A percentile compares a stretch with the other conserved stretches of the same genome.
phyloP scores from a whole-genome alignment of 306 rosid species.

The Arachis hypogaea region DNA sequence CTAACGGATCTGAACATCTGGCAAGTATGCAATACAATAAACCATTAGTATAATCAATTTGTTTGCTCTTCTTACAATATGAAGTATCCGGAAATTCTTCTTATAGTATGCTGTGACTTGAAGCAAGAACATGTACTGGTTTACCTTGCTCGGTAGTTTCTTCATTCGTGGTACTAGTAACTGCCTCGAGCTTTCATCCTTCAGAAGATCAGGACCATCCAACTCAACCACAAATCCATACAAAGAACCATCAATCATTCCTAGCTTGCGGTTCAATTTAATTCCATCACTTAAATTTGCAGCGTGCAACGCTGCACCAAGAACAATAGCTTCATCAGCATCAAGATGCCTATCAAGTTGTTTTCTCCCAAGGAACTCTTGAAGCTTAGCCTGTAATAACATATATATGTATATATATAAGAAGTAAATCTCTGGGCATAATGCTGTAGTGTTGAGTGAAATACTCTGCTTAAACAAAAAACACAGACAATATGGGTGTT shows the following conservation, averaged over 20 bases:
- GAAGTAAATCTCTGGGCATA: conserved; percentile 13
- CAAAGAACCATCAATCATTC: conserved; percentile 96
- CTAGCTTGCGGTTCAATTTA: conserved; percentile 94
- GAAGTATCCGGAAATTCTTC: background rate
- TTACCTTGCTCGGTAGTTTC: conserved; percentile 92
- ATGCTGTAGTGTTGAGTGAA: conserved; percentile 8
- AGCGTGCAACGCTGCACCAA: conserved; percentile 90
- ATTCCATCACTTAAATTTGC: conserved; percentile 98
- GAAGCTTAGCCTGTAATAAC: conserved; percentile 79
- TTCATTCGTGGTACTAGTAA: conserved; percentile 85
- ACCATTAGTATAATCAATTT: conserved; percentile 32
- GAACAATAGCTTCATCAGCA: conserved; percentile 96
- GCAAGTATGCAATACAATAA: conserved; percentile 28
- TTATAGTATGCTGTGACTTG: conserved; percentile 32
- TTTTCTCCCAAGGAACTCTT: conserved; percentile 89
- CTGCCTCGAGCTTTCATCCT: conserved; percentile 83
- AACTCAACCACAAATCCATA: conserved; percentile 80
- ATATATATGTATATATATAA: background rate
- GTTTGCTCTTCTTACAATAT: conserved; percentile 35
- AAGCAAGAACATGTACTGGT: conserved; percentile 31
- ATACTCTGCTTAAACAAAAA: conserved; percentile 23
- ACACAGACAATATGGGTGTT: conserved; percentile 1
- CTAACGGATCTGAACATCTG: conserved; percentile 85
- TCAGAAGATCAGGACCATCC: conserved; percentile 71
- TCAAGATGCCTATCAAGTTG: conserved; percentile 96